Base-by-base conservation (phyloP, 305 asterid genomes). In the Ajuga reptans region DNA sequence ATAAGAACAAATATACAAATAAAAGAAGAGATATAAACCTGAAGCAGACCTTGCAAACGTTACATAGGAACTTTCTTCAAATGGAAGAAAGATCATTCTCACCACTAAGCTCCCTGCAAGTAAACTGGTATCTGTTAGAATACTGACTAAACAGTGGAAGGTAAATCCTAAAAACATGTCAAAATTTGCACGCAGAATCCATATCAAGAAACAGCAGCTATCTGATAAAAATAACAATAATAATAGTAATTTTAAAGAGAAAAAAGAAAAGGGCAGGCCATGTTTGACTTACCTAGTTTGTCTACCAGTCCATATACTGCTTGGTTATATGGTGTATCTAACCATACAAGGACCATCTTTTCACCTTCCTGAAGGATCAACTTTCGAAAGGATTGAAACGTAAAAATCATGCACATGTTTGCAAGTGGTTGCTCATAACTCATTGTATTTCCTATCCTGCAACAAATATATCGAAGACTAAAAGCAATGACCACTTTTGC, bases 1-100 rank as follows among this genome's bases (percentile, higher is more conserved):
- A 59, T n/a, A 29, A 39, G 53, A 41, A 62, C 58, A 53, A 1
- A 8, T 7, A 14, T 9, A 59, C 8, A 15, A 14, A 14, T 60
- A 57, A 29, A 74, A 75, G 69, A 70, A 68, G 64, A 63, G 94
- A 82, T 72, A 72, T 84, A 84, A 83, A 93, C 99, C 96, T 90
- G 96, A 84, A 61, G 94, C 90, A 68, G 92, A 93, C 95, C 92
- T 90, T 84, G 99, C 99, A 85, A 93, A 93, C 42, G 97, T 86
- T 63, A 84, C 76, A 71, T 87, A 90, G 16, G 96, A 89, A 80
- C 97, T 93, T 80, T 93, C 99, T 79, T 93, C 97, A 72, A 93
- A 93, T 27, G 99, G 99, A 45, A 89, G 96, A 78, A 93, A 90
- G 69, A 93, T 81, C 82, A 93, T 42, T 81, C 99, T 84, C 91